A percentile compares a stretch with the other conserved stretches of the same genome.
phyloP scores from a whole-genome alignment of 108 stramenopile species.

The Epithemia pelagica region DNA sequence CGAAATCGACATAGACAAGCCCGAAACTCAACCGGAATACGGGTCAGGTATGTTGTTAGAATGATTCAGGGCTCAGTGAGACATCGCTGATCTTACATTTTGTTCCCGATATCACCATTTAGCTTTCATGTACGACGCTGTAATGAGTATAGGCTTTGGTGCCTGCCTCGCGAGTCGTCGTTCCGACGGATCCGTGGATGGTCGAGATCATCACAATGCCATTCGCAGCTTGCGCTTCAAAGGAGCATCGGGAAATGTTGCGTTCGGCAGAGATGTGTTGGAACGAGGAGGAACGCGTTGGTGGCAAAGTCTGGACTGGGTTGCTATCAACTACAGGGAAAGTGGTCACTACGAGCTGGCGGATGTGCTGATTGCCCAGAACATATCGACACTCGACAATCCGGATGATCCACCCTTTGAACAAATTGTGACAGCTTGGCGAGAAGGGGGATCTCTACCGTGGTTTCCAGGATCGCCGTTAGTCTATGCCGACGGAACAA shows the following conservation, averaged over 20 bases:
- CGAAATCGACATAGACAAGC: too few relatives aligned
- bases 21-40: neutral
- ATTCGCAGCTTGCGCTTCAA: neutral
- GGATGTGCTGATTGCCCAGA: too few relatives aligned
- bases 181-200: neutral
- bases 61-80: too few relatives aligned
- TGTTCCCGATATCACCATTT: too few relatives aligned
- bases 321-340: neutral
- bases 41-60: neutral
- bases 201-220: conserved; percentile 1
- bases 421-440: too few relatives aligned
- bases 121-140: conserved; percentile 12
- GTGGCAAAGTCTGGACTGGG: neutral
- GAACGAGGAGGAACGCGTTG: neutral
- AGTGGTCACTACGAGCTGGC: too few relatives aligned
- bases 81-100: too few relatives aligned
- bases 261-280: neutral
- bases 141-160: conserved; percentile 10
- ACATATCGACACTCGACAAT: too few relatives aligned
- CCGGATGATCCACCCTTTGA: too few relatives aligned
- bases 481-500: neutral
- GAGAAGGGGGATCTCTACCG: too few relatives aligned
- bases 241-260: conserved; percentile 2
- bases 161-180: neutral
- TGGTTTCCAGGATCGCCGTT: too few relatives aligned